A percentile compares a stretch with the other conserved stretches of the same genome.
phyloP scores from a whole-genome alignment of 345 rosid species.

The Iberis pinnata region DNA sequence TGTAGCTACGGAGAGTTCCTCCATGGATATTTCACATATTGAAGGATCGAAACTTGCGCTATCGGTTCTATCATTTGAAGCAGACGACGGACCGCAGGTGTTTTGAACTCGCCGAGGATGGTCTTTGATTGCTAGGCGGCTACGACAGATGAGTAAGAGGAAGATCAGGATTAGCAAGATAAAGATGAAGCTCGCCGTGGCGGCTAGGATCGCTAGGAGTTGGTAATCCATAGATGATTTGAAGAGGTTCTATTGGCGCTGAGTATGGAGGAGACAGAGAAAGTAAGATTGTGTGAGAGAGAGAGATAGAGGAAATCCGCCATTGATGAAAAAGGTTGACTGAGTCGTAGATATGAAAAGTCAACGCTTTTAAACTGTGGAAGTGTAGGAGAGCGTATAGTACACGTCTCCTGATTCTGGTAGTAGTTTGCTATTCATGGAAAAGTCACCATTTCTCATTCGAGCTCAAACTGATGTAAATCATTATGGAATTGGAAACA shows the following conservation, averaged over 20 bases:
- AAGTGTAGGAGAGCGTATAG: too few relatives aligned
- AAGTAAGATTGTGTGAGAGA: neutral
- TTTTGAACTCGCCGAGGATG: slow-evolving; percentile 9
- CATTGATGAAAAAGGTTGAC: slow-evolving; percentile 20
- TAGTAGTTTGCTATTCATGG: too few relatives aligned
- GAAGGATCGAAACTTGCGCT: slow-evolving; percentile 59
- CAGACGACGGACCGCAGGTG: slow-evolving; percentile 16
- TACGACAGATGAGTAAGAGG: slow-evolving; percentile 30
- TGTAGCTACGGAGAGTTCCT: slow-evolving; percentile 52
- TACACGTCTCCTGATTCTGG: too few relatives aligned
- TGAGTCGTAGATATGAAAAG: slow-evolving; percentile 27
- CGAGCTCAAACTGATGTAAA: too few relatives aligned
- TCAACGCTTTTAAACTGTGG: slow-evolving; percentile 37
- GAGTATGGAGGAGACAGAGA: neutral
- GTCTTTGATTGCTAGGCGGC: neutral
- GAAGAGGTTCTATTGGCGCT: neutral
- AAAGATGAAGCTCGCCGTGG: slow-evolving; percentile 26
- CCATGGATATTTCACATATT: slow-evolving; percentile 53
- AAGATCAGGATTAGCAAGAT: slow-evolving; percentile 23
- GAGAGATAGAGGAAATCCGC: slow-evolving; percentile 17
- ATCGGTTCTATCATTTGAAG: slow-evolving; percentile 17
- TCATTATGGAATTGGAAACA: too few relatives aligned
- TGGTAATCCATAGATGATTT: slow-evolving; percentile 16
- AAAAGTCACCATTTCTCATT: too few relatives aligned
- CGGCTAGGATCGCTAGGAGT: slow-evolving; percentile 23